Evolutionary conservation across 2,329 filamentous ascomycete species (phyloP).

Genomic region (Trichoderma harzianum): DNA sequence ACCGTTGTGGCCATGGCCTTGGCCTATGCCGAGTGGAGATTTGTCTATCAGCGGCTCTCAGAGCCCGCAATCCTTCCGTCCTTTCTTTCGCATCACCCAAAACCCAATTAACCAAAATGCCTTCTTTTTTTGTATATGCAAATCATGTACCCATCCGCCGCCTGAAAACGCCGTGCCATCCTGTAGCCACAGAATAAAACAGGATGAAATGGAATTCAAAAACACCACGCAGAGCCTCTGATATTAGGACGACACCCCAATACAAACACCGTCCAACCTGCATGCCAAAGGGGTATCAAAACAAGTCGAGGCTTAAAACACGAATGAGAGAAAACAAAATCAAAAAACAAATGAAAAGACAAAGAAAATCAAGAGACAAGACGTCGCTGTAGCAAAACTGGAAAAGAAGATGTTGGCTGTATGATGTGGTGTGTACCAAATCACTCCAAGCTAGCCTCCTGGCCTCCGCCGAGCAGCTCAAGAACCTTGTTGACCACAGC

Average conservation of each 20-base stretch:
- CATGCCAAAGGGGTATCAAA: conserved; percentile 27
- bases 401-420: background rate
- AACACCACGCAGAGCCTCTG: conserved; percentile 20
- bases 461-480: conserved; percentile 71
- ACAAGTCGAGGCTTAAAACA: conserved; percentile 21
- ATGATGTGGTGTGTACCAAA: background rate
- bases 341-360: conserved; percentile 20
- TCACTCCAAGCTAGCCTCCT: conserved; percentile 35
- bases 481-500: conserved; percentile 93
- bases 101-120: conserved; percentile 8
- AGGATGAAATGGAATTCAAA: background rate
- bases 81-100: conserved; percentile 7
- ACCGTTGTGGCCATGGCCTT: conserved; percentile 28
- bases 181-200: background rate
- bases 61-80: conserved; percentile 15
- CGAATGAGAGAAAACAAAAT: conserved; percentile 22
- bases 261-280: conserved; percentile 20
- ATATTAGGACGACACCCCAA: conserved; percentile 22
- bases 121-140: conserved; percentile 25
- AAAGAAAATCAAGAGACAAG: background rate
- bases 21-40: conserved; percentile 47
- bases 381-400: background rate
- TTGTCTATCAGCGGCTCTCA: conserved; percentile 40
- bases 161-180: conserved; percentile 16
- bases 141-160: conserved; percentile 23